phyloP scores from a whole-genome alignment of 2,329 filamentous ascomycete species.

The Didymella keratinophila region DNA sequence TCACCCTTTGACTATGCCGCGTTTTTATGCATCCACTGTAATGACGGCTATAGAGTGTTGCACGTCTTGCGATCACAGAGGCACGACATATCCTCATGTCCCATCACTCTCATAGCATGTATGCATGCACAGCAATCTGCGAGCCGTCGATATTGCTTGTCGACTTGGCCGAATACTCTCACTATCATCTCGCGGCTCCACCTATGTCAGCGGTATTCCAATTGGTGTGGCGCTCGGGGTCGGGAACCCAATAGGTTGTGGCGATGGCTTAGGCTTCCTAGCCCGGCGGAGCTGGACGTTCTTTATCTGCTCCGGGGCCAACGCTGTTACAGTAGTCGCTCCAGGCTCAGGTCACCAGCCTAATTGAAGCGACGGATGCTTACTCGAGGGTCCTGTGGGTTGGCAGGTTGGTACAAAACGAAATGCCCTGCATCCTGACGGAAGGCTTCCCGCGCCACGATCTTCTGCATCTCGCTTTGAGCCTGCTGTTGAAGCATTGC shows the following conservation, averaged over 20 bases:
- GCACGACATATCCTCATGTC: not conserved
- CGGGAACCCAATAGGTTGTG: conserved; percentile 10
- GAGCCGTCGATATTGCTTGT: not conserved
- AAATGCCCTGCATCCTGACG: conserved; percentile 13
- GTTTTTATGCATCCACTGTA: not conserved
- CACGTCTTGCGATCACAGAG: not conserved
- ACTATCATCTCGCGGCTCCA: conserved; percentile 4
- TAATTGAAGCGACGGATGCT: conserved; percentile 2
- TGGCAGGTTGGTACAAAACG: conserved; percentile 14
- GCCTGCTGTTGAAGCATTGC: conserved; percentile 1
- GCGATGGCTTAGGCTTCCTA: conserved; percentile 11
- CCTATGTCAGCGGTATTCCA: conserved; percentile 12
- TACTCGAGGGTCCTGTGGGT: conserved; percentile 4
- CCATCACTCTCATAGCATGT: not conserved
- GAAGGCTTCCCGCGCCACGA: conserved; percentile 17
- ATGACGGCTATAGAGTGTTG: not conserved
- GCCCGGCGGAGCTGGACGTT: conserved; percentile 7
- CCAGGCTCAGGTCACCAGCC: conserved; percentile 5
- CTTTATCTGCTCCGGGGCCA: conserved; percentile 1
- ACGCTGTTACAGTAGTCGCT: conserved; percentile 16
- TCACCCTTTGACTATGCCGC: not conserved
- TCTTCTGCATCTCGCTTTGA: conserved; percentile 5
- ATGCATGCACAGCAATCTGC: conserved; percentile 3
- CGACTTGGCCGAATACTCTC: conserved; percentile 1
- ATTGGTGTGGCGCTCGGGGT: conserved; percentile 16